Conservation (phyloP, 2,329 filamentous ascomycete genomes). For the Thelonectria discophora region DNA sequence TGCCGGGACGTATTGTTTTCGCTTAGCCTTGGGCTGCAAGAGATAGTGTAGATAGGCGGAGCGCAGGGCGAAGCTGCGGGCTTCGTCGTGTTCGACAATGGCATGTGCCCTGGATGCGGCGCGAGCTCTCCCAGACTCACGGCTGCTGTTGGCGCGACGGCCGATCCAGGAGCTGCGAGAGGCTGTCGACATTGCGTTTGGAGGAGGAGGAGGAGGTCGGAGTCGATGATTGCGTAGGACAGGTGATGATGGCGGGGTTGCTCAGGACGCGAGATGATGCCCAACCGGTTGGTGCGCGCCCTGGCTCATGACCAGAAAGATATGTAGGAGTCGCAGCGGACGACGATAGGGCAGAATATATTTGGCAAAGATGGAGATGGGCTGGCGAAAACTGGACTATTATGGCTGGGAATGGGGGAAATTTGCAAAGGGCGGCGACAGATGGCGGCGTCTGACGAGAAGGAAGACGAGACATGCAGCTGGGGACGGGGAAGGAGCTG, state of each 20-base stretch:
- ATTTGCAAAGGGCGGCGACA: constrained; percentile 3
- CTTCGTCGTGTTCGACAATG: constrained; percentile 75
- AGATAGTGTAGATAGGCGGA: constrained; percentile 93
- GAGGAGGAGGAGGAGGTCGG: constrained; percentile 17
- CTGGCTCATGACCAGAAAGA: constrained; percentile 44
- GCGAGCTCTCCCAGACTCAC: constrained; percentile 52
- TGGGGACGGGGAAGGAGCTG: constrained; percentile 12
- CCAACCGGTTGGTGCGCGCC: constrained; percentile 39
- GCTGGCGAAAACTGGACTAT: background rate
- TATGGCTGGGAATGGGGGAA: constrained; percentile 1
- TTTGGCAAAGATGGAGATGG: constrained; percentile 9
- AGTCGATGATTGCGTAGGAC: background rate
- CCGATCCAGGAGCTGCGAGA: constrained; percentile 59
- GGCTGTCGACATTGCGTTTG: constrained; percentile 58
- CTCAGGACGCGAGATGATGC: constrained; percentile 45
- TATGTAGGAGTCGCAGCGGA: constrained; percentile 20
- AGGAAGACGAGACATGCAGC: constrained; percentile 18
- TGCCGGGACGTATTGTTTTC: constrained; percentile 82
- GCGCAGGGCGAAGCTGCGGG: constrained; percentile 89
- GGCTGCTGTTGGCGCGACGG: constrained; percentile 57
- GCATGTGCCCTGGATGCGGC: constrained; percentile 57
- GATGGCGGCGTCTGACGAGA: constrained; percentile 19
- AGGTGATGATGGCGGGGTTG: constrained; percentile 28
- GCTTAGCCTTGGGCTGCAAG: constrained; percentile 87
- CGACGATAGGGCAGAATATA: constrained; percentile 20